Conservation (phyloP, 352 stramenopile species). For the Thalassiosira exigua region DNA sequence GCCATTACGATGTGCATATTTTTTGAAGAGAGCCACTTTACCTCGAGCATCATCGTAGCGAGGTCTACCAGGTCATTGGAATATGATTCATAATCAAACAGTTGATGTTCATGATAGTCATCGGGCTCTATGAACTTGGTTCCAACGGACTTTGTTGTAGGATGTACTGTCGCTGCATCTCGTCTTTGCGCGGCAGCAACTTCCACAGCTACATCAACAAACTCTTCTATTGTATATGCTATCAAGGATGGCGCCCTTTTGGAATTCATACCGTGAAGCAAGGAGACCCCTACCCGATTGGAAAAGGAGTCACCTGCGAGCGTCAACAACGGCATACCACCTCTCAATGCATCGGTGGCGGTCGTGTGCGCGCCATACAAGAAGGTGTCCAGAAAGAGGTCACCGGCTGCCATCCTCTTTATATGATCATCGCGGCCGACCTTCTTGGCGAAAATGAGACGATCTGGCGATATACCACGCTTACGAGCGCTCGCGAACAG, state of each 20-base stretch:
- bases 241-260: constrained; percentile 16
- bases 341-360: constrained; percentile 88
- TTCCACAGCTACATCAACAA: constrained; percentile 14
- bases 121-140: constrained; percentile 2
- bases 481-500: constrained; percentile 80
- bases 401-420: constrained; percentile 79
- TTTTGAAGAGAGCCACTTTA: background rate
- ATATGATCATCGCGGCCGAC: constrained; percentile 85
- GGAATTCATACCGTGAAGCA: constrained; percentile 23
- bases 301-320: constrained; percentile 45
- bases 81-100: constrained; percentile 11
- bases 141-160: background rate
- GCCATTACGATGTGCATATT: constrained; percentile 19
- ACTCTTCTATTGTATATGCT: constrained; percentile 9
- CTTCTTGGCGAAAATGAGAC: constrained; percentile 87
- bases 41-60: constrained; percentile 10
- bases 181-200: background rate
- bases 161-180: background rate
- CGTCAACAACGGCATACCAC: constrained; percentile 59
- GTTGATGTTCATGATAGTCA: background rate
- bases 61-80: constrained; percentile 9
- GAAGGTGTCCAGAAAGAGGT: constrained; percentile 92
- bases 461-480: constrained; percentile 24
- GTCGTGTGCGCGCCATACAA: constrained; percentile 93
- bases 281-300: constrained; percentile 38